phyloP scores from a whole-genome alignment of 441 rosid species.

The Syzygium syzygioides region DNA sequence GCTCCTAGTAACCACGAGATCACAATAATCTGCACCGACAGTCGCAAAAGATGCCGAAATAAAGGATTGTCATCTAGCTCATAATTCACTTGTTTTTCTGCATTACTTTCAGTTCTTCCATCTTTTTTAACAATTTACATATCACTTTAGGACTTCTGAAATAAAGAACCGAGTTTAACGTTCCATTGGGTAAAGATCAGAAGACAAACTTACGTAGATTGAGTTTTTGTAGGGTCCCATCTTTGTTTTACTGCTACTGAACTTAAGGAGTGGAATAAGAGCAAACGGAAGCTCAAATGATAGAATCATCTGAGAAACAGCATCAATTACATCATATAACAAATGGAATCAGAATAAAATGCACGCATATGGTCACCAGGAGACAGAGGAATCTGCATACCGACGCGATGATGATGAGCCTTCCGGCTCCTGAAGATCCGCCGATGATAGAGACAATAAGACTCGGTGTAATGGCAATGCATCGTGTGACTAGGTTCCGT shows the following conservation, averaged over 20 bases:
- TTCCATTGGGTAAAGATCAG: not conserved
- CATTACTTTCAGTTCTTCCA: not conserved
- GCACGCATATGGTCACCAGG: not conserved
- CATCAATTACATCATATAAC: not conserved
- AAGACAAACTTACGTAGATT: conserved; percentile 24
- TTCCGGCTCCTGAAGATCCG: conserved; percentile 2
- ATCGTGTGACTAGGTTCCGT: conserved; percentile 6
- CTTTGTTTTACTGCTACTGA: conserved; percentile 63
- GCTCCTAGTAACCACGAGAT: conserved; percentile 53
- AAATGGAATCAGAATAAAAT: not conserved
- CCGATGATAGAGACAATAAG: conserved; percentile 5
- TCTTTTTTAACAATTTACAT: not conserved
- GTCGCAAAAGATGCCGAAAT: not conserved
- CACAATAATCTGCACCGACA: conserved; percentile 36
- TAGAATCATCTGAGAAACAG: conserved; percentile 48
- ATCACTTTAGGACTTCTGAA: not conserved
- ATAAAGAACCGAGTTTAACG: not conserved
- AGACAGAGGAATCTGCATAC: not conserved
- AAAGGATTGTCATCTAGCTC: not conserved
- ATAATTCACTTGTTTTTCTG: not conserved
- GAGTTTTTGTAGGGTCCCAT: conserved; percentile 80
- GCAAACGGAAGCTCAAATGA: conserved; percentile 76
- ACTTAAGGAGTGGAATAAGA: conserved; percentile 68
- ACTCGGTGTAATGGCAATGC: conserved; percentile 5
- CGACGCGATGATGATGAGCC: conserved; percentile 9